Conservation (phyloP, 306 rosid species). For the Canavalia ensiformis region DNA sequence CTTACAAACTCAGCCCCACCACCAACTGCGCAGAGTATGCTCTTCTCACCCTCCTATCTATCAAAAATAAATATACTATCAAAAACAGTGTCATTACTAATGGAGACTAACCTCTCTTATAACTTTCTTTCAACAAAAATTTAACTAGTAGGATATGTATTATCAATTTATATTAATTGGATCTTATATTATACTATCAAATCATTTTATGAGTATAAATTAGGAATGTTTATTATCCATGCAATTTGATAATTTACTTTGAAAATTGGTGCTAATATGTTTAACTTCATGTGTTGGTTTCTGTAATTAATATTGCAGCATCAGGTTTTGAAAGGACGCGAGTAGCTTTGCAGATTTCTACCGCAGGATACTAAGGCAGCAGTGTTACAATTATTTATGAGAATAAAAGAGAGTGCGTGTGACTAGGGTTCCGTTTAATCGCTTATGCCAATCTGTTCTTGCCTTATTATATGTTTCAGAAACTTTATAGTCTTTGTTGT, state of each 20-base stretch:
- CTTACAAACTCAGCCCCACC: slow-evolving; percentile 60
- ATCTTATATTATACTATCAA: no score
- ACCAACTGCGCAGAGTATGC: slow-evolving; percentile 51
- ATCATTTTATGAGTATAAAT: no score
- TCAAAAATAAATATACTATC: no score
- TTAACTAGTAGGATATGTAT: no score
- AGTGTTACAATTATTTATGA: background rate
- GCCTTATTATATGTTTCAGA: background rate
- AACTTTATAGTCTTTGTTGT: background rate
- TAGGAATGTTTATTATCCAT: no score
- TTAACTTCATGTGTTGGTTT: background rate
- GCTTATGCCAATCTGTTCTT: background rate
- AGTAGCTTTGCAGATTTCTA: background rate
- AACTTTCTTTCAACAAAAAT: no score
- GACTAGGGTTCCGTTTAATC: background rate
- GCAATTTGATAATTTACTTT: no score
- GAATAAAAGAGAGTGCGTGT: background rate
- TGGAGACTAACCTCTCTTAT: no score
- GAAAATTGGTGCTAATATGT: no score
- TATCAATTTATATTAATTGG: no score
- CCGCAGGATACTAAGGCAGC: background rate
- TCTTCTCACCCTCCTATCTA: background rate
- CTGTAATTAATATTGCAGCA: slow-evolving; percentile 5
- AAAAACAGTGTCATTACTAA: no score
- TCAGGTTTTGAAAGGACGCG: background rate